Base-by-base conservation (phyloP, 495 filamentous ascomycete genomes). In the Opeltia flavorubescens region DNA sequence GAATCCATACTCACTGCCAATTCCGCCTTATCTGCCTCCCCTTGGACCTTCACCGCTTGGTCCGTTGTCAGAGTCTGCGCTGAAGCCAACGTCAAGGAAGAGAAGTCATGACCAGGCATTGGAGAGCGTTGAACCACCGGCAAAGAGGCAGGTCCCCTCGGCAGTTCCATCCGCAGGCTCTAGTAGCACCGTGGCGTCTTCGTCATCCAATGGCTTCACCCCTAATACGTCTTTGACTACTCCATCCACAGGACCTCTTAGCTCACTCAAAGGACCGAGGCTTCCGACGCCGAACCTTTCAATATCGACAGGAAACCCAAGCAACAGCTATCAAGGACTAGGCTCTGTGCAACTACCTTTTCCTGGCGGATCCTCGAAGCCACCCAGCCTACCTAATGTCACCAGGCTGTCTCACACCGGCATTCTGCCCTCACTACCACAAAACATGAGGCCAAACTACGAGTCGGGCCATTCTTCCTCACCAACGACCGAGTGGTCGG, bases 51-150 rank as follows among this genome's bases (percentile, higher is more conserved):
- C 80, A 9, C 75, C 80, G 2, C 62, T 76, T n/a, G 62, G 66
- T 13, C 42, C 60, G 27, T 65, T 74, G 48, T 70, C 74, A 4
- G 68, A 67, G 26, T 56, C 67, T 21, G 66, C 66, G 26, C 63
- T 67, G n/a, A 53, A 51, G 18, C 38, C 57, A 39, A 50, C 59
- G 44, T 50, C 66, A 29, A 69, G 80, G 48, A 95, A 95, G 65
- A 71, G 88, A 46, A 82, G 75, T 48, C 71, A 74, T 29, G 88
- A 94, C 29, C 75, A 78, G 11, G 17, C n/a, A 4, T 21, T 15
- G 5, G 67, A 74, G 9, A 62, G 60, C 24, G 61, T 69, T 8
- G 80, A 89, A 46, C 81, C 78, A 17, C 75, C 83, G 8, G 63
- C 78, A 8, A 94, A 94, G 66, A 70, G 83, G 49, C 67, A 58